Percentiles rank a stretch among this genome's conserved stretches.
phyloP scores from a whole-genome alignment of 2,329 filamentous ascomycete species.

The Rutstroemia sydowiana region DNA sequence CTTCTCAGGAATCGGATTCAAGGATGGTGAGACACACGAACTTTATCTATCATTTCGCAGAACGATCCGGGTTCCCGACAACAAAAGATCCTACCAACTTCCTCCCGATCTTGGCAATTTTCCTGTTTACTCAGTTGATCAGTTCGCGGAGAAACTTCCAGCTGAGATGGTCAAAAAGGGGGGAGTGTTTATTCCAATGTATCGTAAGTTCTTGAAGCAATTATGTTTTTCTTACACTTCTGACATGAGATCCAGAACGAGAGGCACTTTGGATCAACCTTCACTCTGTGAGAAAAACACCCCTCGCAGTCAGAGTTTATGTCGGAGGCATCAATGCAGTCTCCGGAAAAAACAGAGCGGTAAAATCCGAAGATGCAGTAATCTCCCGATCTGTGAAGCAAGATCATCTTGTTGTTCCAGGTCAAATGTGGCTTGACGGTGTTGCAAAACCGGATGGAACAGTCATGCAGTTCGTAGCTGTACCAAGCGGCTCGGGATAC shows the following conservation, averaged over 20 bases:
- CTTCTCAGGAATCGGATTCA: too few species aligned
- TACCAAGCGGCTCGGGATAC: constrained; percentile 4
- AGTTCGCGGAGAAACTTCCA: constrained; percentile 31
- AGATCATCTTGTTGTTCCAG: constrained; percentile 31
- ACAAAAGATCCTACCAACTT: constrained; percentile 26
- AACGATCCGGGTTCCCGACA: constrained; percentile 39
- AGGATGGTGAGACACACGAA: too few species aligned
- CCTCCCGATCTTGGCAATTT: constrained; percentile 34
- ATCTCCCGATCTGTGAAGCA: constrained; percentile 25
- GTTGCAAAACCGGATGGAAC: constrained; percentile 8
- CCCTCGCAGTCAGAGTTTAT: constrained; percentile 35
- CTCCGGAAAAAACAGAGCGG: constrained; percentile 26
- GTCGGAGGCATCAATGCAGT: constrained; percentile 36
- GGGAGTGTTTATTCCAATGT: constrained; percentile 41
- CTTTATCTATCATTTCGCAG: constrained; percentile 28
- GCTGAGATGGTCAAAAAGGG: constrained; percentile 33
- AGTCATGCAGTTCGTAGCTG: constrained; percentile 12
- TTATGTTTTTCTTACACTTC: neutral
- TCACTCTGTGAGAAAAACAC: neutral
- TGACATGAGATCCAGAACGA: constrained; percentile 18
- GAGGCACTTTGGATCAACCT: constrained; percentile 40
- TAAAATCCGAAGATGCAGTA: constrained; percentile 11
- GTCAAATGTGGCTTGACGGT: constrained; percentile 12
- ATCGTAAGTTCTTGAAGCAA: constrained; percentile 17
- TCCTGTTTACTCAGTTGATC: constrained; percentile 33